phyloP scores from a whole-genome alignment of 331 rosid species.

The Cydonia oblonga region DNA sequence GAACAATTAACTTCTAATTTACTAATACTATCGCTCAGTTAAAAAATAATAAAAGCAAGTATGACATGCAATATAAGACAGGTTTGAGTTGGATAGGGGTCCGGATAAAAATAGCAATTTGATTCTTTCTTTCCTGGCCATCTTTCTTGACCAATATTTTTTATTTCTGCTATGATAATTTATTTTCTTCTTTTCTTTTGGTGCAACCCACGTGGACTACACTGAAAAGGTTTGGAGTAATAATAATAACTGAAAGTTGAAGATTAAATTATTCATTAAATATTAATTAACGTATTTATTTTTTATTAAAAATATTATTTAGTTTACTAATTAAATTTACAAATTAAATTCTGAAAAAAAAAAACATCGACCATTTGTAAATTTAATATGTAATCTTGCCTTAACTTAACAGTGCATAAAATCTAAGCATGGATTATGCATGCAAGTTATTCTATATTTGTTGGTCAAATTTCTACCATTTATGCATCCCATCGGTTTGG shows the following conservation, averaged over 20 bases:
- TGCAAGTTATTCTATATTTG: neutral
- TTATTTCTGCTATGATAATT: neutral
- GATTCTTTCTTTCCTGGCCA: constrained; percentile 1
- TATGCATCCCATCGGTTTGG: neutral
- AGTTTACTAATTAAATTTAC: too few species aligned
- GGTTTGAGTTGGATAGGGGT: neutral
- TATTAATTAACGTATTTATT: rapidly evolving
- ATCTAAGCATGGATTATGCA: neutral
- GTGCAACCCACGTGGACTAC: neutral
- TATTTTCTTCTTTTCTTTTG: neutral
- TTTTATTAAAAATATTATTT: too few species aligned
- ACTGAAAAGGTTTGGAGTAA: neutral
- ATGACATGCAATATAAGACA: too few species aligned
- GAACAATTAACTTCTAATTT: too few species aligned
- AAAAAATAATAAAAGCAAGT: too few species aligned
- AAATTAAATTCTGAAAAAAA: too few species aligned
- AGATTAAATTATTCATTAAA: too few species aligned
- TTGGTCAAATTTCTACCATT: constrained; percentile 1
- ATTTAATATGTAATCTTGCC: neutral
- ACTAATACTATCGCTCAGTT: too few species aligned
- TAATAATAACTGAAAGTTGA: neutral
- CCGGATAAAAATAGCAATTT: neutral
- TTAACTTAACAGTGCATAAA: neutral
- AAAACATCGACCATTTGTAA: too few species aligned
- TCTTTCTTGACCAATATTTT: constrained; percentile 18